A percentile compares a stretch with the other conserved stretches of the same genome.
Conservation (phyloP, 176 grass and related monocot genomes). For the sorghum (Sorghum bicolor) region Sorghum_bicolor_NCBIv3 NC_012879.2:59814501-59815000, state of each 20-base stretch:
- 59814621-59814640: neutral
- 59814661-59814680: neutral
- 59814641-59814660: neutral
- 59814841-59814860: too few relatives aligned
- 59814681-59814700: neutral
- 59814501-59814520: neutral
- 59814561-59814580: neutral
- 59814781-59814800: neutral
- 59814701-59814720: neutral
- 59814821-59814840: too few relatives aligned
- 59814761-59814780: slow-evolving; percentile 5
- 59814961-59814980: too few relatives aligned
- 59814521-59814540: neutral
- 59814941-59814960: too few relatives aligned
- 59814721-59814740: neutral
- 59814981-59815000: too few relatives aligned
- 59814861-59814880: too few relatives aligned
- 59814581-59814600: neutral
- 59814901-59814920: too few relatives aligned
- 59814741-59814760: neutral
- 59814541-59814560: neutral
- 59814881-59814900: too few relatives aligned
- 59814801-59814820: neutral
- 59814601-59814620: neutral
- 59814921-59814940: too few relatives aligned